phyloP scores from a whole-genome alignment of 192 early-diverging fungal genomes.

The Backusella parvicylindrica region DNA sequence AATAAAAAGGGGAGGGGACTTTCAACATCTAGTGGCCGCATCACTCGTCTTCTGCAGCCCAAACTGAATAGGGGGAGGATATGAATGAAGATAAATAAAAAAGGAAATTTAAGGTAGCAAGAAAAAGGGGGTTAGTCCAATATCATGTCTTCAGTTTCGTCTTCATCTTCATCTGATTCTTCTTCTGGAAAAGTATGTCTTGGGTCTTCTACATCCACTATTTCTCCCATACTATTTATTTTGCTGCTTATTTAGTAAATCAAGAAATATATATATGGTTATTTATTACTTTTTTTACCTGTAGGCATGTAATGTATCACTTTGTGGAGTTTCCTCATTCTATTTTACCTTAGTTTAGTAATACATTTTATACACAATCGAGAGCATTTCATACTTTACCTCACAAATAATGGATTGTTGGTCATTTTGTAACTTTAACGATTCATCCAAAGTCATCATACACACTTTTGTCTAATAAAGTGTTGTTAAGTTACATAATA shows the following conservation, averaged over 20 bases:
- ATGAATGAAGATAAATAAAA: not conserved
- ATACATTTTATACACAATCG: not conserved
- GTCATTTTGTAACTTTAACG: slow-evolving; percentile 7
- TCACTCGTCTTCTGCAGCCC: not conserved
- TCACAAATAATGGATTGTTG: not conserved
- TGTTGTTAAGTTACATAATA: not conserved
- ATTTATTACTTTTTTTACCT: slow-evolving; percentile 7
- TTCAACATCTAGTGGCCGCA: not conserved
- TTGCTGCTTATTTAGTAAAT: too few relatives aligned
- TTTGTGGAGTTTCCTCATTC: not conserved
- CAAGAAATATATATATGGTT: not conserved
- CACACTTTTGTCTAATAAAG: slow-evolving; percentile 8
- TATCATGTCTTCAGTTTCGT: not conserved
- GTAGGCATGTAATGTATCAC: not conserved
- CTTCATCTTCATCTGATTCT: slow-evolving; percentile 14
- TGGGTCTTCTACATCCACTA: not conserved
- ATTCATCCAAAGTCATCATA: slow-evolving; percentile 21
- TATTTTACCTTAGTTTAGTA: not conserved
- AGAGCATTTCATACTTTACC: not conserved
- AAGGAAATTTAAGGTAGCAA: not conserved
- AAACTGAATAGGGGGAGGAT: not conserved
- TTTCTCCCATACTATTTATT: slow-evolving; percentile 3
- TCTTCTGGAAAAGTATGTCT: slow-evolving; percentile 7
- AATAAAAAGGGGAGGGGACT: not conserved
- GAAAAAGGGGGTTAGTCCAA: not conserved